phyloP scores from a whole-genome alignment of 2,329 filamentous ascomycete genomes.

The Curvularia spicifera region DNA sequence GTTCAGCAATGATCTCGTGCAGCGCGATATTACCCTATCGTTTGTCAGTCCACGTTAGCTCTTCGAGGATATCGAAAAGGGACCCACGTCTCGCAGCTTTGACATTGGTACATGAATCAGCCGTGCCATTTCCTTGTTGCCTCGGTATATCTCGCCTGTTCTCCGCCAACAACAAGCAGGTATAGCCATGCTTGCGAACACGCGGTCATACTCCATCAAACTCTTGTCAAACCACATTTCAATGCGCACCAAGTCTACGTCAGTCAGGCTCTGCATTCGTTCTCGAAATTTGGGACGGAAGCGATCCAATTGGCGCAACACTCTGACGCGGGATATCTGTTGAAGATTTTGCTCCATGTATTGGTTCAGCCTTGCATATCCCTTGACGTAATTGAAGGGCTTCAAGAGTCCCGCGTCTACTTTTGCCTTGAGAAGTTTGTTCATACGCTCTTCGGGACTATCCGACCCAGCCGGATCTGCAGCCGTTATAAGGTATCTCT shows the following conservation, averaged over 20 bases:
- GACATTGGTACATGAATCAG: constrained; percentile 93
- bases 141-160: constrained; percentile 95
- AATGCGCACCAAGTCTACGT: constrained; percentile 91
- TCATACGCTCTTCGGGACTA: constrained; percentile 92
- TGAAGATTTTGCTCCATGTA: constrained; percentile 93
- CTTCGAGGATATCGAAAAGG: not conserved
- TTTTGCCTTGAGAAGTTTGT: constrained; percentile 90
- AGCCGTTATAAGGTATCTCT: constrained; percentile 93
- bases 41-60: constrained; percentile 17
- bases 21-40: constrained; percentile 91
- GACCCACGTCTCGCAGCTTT: constrained; percentile 82
- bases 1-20: constrained; percentile 94
- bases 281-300: constrained; percentile 96
- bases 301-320: constrained; percentile 85
- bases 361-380: constrained; percentile 84
- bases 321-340: constrained; percentile 83
- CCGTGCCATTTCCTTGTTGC: constrained; percentile 99
- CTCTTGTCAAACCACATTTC: constrained; percentile 99
- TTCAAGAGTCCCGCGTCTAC: constrained; percentile 93
- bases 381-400: constrained; percentile 98
- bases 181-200: constrained; percentile 98
- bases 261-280: constrained; percentile 88
- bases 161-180: constrained; percentile 96
- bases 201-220: constrained; percentile 96
- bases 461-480: constrained; percentile 88